Evolutionary conservation across 2,329 filamentous ascomycete genomes (phyloP), one percentile per base, ranked within the genome.

Genomic region (Scytalidium lignicola): DNA sequence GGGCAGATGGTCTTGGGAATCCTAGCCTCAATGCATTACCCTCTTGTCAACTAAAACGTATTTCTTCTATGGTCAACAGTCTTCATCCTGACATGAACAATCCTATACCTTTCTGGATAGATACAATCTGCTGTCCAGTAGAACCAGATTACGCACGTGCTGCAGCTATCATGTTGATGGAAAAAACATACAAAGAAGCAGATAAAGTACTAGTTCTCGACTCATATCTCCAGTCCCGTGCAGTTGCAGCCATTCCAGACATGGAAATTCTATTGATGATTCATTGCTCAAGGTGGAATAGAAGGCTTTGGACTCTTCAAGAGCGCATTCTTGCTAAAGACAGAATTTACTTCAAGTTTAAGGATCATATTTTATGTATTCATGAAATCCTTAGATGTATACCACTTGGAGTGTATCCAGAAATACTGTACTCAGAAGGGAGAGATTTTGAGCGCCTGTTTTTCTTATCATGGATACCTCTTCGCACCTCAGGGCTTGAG

Each of bases 1-100:
- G 51, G 51, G 26, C 49, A 17, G 51, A 46, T 37, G 51, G 51
- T 12, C 49, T 53, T 13, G 51, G 51, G 13, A 53, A 53, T 26
- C 43, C 43, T 19, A 26, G 41, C 5, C n/a, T 26, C 29, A 53
- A 51, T 46, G 41, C 51, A 10, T 29, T 51, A 9, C 44, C 21
- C 22, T 26, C 18, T 8, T 53, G 51, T 23, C 51, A 53, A 45
- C 40, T 53, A n/a, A n/a, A 21, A 12, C 23, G 44, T 12, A 20
- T 52, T 8, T 29, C 32, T 29, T 9, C 23, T 13, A 10, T 47
- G 37, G 46, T 47, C 37, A 22, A 41, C 18, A 28, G 12, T n/a
- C 46, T 47, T 37, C 8, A 19, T 9, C 17, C 18, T 19, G 21
- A 19, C 15, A 17, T 28, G 18, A 19, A 43, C 17, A 26, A 26